These are phyloP conservation scores for Penicillium freii DNA, from an alignment of 2,329 filamentous ascomycete genomes.

Conservation along the genomic window DNA sequence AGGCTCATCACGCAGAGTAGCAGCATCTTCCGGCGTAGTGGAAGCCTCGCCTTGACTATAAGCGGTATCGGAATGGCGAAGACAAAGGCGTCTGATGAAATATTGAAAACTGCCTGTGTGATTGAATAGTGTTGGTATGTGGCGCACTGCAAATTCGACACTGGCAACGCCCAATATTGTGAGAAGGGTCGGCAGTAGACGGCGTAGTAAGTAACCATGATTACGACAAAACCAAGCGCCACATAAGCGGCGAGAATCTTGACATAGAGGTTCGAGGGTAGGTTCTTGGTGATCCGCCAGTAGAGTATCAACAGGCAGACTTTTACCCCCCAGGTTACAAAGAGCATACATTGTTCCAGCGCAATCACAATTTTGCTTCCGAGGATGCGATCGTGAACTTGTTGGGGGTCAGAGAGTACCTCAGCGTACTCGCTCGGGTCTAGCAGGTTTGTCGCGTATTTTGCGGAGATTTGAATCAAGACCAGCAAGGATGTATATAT, in stretches of 20 bases:
- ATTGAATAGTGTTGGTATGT: conserved; percentile 44
- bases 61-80: conserved; percentile 40
- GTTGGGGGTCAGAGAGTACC: conserved; percentile 35
- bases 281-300: conserved; percentile 44
- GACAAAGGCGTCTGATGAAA: conserved; percentile 42
- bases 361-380: conserved; percentile 52
- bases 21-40: conserved; percentile 33
- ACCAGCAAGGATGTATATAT: conserved; percentile 36
- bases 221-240: conserved; percentile 45
- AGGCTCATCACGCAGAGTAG: conserved; percentile 38
- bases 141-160: conserved; percentile 39
- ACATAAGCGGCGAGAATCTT: conserved; percentile 45
- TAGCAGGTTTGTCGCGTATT: conserved; percentile 40
- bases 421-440: conserved; percentile 34
- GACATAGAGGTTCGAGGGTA: conserved; percentile 39
- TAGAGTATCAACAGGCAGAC: conserved; percentile 52
- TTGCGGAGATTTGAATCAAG: conserved; percentile 39
- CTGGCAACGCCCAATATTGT: conserved; percentile 51
- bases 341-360: conserved; percentile 50
- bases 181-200: conserved; percentile 52
- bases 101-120: conserved; percentile 47
- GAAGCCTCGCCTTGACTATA: conserved; percentile 35
- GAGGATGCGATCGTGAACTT: conserved; percentile 44
- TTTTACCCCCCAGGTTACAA: conserved; percentile 52
- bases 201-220: conserved; percentile 51